Evolutionary conservation across 228 moss, liverwort and hornwort genomes (phyloP).

Genomic region (Sphagnum magellanicum): DNA sequence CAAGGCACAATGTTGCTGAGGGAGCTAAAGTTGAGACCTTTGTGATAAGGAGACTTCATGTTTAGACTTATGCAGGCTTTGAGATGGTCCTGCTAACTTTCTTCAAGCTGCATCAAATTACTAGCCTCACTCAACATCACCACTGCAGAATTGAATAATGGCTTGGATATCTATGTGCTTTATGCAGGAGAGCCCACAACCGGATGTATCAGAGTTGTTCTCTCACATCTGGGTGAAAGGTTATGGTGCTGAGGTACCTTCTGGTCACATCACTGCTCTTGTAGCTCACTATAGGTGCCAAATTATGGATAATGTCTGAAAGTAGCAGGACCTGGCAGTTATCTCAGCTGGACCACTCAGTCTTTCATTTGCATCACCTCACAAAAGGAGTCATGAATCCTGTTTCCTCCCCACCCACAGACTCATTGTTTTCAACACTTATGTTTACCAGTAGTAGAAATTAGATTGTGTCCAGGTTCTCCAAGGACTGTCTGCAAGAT

Average conservation of each 20-base stretch:
- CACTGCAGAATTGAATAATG: neutral
- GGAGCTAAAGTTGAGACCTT: neutral
- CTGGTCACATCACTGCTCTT: neutral
- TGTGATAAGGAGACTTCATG: neutral
- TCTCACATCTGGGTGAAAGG: constrained; percentile 73
- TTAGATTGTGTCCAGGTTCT: too few species aligned
- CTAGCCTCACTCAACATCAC: neutral
- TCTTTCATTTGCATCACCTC: too few species aligned
- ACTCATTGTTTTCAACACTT: too few species aligned
- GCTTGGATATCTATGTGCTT: neutral
- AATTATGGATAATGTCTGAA: too few species aligned
- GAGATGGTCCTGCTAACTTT: too few species aligned
- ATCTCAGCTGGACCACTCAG: too few species aligned
- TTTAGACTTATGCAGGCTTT: neutral
- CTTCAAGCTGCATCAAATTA: neutral
- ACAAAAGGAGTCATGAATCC: too few species aligned
- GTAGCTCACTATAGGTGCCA: neutral
- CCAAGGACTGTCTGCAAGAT: too few species aligned
- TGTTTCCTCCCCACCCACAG: too few species aligned
- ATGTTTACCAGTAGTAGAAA: too few species aligned
- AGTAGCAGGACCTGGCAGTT: too few species aligned
- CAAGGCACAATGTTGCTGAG: neutral
- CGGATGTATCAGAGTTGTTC: constrained; percentile 67
- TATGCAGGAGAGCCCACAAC: constrained; percentile 65
- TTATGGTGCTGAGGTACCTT: constrained; percentile 50